A percentile compares a stretch with the other conserved stretches of the same genome.
These are phyloP conservation scores for Juncus inflexus DNA, from an alignment of 176 grass and related monocot genomes.

Conservation along the genomic window DNA sequence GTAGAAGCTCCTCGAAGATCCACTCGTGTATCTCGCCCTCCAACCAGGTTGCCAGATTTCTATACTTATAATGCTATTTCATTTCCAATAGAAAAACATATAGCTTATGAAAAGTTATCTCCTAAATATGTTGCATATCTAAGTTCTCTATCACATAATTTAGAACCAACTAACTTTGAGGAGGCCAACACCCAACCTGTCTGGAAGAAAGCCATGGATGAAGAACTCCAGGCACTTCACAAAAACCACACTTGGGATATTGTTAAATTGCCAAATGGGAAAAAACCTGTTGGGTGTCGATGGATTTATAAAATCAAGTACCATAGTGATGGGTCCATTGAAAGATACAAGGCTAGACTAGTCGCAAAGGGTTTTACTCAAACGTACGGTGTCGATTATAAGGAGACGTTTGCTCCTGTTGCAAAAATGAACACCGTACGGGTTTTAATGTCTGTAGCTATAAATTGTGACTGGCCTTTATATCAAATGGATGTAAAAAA, in stretches of 20 bases:
- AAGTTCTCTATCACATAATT: not conserved
- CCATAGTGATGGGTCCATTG: not conserved
- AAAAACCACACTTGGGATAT: constrained; percentile 9
- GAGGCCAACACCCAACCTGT: not conserved
- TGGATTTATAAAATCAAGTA: constrained; percentile 19
- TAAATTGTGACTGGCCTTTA: not conserved
- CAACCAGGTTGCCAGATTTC: too few relatives aligned
- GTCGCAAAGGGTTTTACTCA: constrained; percentile 1
- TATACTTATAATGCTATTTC: too few relatives aligned
- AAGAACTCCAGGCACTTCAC: not conserved
- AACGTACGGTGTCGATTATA: not conserved
- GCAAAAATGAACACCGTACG: constrained; percentile 16
- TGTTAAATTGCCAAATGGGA: not conserved
- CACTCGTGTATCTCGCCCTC: too few relatives aligned
- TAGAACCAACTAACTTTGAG: not conserved
- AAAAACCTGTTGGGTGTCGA: constrained; percentile 5
- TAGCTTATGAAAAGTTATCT: too few relatives aligned
- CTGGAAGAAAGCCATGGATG: constrained; percentile 9
- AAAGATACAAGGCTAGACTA: constrained; percentile 7
- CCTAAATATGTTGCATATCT: too few relatives aligned
- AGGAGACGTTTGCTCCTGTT: constrained; percentile 12
- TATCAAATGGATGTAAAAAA: constrained; percentile 30
- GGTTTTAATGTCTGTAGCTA: not conserved
- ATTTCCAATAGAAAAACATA: too few relatives aligned
- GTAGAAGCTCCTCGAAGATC: too few relatives aligned